Conservation (phyloP, 83 land plant species). For the Thuja plicata region DNA sequence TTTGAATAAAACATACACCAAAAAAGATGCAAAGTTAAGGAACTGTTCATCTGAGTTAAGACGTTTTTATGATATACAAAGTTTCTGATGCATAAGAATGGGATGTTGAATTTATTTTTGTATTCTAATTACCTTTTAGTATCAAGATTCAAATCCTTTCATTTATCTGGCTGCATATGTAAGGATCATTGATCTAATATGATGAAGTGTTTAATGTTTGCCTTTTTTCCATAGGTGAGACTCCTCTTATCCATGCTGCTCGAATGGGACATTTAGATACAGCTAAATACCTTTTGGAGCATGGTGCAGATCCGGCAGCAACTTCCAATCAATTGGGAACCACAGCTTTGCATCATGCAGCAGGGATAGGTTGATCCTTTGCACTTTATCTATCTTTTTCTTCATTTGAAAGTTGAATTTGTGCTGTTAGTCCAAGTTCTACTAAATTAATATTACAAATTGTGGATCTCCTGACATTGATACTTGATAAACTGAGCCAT, state of each 20-base stretch:
- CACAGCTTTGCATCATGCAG: conserved; percentile 92
- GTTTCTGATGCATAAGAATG: neutral
- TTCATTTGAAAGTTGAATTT: neutral
- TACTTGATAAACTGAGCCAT: too few species aligned
- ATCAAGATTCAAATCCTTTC: neutral
- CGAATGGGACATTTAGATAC: conserved; percentile 80
- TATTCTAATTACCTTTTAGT: neutral
- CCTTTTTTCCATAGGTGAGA: conserved; percentile 71
- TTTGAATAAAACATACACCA: neutral
- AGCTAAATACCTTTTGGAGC: conserved; percentile 73
- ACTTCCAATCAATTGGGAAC: conserved; percentile 77
- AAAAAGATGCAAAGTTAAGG: neutral
- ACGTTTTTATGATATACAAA: neutral
- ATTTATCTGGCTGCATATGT: neutral
- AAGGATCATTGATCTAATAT: neutral
- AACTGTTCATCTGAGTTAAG: neutral
- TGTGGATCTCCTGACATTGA: neutral
- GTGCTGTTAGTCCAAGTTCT: neutral
- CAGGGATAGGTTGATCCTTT: conserved; percentile 74
- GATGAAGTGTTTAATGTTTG: neutral
- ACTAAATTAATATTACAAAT: neutral
- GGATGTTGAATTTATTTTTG: neutral
- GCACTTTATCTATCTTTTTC: neutral
- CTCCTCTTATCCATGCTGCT: conserved; percentile 94
- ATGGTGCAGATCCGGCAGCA: conserved; percentile 76